Evolutionary conservation across 352 stramenopile species (phyloP), one percentile per base, ranked within the genome.

Genomic region (Bremia lactucae): DNA sequence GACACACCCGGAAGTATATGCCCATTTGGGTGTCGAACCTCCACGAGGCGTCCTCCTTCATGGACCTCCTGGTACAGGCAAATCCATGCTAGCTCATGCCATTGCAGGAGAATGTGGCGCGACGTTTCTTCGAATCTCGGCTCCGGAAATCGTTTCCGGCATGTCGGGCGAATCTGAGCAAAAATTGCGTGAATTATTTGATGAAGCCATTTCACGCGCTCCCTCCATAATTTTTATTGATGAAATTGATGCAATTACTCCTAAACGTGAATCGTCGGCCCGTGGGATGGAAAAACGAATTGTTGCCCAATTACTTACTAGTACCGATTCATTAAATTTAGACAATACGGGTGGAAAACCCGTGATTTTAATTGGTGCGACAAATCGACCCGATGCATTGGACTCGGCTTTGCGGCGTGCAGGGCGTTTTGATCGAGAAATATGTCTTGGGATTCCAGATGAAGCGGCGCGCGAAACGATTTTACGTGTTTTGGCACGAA

Each of bases 201-300:
- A 98, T 48, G 87, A 98, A 55, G 94, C 95, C 0, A 80, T 97
- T 36, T 80, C 65, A 28, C 95, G 97, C 38, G 89, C 86, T 38
- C 94, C 85, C 47, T 90, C 95, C 6, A 97, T 99, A 59, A 87
- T 98, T 46, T 98, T 99, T 59, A 97, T 99, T 52, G 94, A 98
- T 50, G 93, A 98, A 59, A 94, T 98, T 60, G 93, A 98, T 54
- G 95, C 92, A 6, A 97, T 98, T 71, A 96, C 91, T 16, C 90
- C 91, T 13, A 96, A 96, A 61, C 67, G 93, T 46, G 94, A 96
- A 57, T 96, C 72, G 4, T 89, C 86, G 22, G 83, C 86, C 28
- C 85, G 90, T 29, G 89, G 96, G 45, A 95, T 97, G 85, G 95
- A 98, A 68, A 97, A 98, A 63, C 70, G 94, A 35, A 98, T 98